These are phyloP conservation scores for Pythium phragmitis DNA, from an alignment of 352 stramenopile species.

Conservation along the genomic window DNA sequence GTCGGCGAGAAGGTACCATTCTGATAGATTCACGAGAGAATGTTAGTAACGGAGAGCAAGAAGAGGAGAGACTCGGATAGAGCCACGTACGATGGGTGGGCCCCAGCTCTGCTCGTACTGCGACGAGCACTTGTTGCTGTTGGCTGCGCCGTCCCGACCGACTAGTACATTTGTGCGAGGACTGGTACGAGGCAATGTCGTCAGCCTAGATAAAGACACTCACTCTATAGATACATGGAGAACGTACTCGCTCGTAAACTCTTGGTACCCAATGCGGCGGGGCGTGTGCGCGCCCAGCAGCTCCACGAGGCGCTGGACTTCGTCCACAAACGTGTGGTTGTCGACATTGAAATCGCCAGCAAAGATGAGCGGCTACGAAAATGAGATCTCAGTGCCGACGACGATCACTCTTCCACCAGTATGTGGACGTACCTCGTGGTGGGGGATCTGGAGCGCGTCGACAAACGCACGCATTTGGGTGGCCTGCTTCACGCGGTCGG, in stretches of 20 bases:
- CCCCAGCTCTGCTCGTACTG: conserved; percentile 80
- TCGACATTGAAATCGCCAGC: conserved; percentile 86
- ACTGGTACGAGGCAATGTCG: conserved; percentile 29
- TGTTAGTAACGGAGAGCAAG: not conserved
- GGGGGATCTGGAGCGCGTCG: conserved; percentile 54
- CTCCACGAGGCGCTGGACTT: conserved; percentile 63
- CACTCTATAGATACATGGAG: too few relatives aligned
- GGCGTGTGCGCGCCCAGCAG: conserved; percentile 53
- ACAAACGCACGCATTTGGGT: conserved; percentile 57
- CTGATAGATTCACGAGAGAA: conserved; percentile 23
- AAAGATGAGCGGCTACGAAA: conserved; percentile 64
- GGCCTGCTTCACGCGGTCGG: conserved; percentile 65
- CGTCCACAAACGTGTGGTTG: conserved; percentile 68
- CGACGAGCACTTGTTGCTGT: conserved; percentile 64
- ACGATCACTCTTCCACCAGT: not conserved
- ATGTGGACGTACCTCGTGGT: conserved; percentile 48
- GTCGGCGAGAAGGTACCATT: conserved; percentile 55
- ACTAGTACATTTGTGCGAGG: conserved; percentile 78
- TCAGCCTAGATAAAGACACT: too few relatives aligned
- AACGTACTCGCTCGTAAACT: conserved; percentile 80
- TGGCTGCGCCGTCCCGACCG: conserved; percentile 72
- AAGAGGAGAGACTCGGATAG: not conserved
- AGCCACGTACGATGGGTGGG: conserved; percentile 33
- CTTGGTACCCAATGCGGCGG: conserved; percentile 46
- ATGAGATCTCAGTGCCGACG: not conserved